Conservation (phyloP, 495 filamentous ascomycete species). For the Neurospora discreta region DNA sequence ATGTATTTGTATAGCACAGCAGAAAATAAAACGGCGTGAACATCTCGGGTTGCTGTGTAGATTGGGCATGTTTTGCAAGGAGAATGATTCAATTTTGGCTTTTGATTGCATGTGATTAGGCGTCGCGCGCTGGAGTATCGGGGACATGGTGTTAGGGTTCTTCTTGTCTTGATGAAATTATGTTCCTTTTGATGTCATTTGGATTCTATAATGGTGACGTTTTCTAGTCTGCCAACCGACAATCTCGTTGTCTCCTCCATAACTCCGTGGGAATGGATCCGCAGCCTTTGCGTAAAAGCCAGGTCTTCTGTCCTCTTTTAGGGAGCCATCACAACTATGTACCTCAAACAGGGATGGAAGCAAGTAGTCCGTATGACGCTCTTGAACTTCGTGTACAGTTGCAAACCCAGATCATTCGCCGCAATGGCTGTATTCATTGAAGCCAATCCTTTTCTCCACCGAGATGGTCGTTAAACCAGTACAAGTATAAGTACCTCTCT, state of each 20-base stretch:
- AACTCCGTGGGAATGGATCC: neutral
- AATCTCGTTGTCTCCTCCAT: neutral
- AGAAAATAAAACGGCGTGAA: neutral
- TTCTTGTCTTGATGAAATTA: neutral
- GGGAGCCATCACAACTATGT: neutral
- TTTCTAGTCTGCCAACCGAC: neutral
- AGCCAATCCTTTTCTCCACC: neutral
- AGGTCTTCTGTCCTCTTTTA: neutral
- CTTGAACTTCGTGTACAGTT: neutral
- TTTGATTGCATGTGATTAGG: conserved; percentile 7
- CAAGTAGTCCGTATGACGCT: neutral
- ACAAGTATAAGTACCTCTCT: no score
- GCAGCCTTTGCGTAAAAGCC: neutral
- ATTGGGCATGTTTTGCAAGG: neutral
- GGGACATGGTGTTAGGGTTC: neutral
- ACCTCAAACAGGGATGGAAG: neutral
- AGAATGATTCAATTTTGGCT: neutral
- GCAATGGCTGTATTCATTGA: neutral
- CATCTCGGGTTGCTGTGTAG: neutral
- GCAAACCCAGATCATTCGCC: neutral
- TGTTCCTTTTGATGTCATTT: neutral
- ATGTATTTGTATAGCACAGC: neutral
- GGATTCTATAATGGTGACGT: neutral
- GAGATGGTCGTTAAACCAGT: neutral
- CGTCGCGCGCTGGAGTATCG: conserved; percentile 2